Conservation (phyloP, 1,284 basidiomycete species). For the Cerioporus squamosus region DNA sequence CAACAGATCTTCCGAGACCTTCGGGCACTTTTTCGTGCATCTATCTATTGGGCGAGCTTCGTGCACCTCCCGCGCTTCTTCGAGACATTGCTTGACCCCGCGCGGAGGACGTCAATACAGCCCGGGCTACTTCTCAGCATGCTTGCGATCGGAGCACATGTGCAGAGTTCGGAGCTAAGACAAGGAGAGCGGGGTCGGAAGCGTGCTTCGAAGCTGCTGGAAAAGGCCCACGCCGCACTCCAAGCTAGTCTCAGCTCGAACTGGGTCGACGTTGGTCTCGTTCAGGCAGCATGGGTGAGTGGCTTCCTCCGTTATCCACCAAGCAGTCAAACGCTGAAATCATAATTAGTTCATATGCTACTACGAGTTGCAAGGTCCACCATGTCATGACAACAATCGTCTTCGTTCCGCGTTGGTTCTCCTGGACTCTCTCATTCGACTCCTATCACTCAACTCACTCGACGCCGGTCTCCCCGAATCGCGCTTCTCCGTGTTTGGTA, state of each 20-base stretch:
- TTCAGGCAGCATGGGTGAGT: slow-evolving; percentile 73
- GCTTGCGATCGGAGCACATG: slow-evolving; percentile 66
- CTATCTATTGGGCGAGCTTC: slow-evolving; percentile 74
- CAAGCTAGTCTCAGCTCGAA: slow-evolving; percentile 70
- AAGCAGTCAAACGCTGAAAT: no score
- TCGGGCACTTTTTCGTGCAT: slow-evolving; percentile 61
- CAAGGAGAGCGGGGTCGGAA: slow-evolving; percentile 45
- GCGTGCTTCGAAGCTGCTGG: slow-evolving; percentile 59
- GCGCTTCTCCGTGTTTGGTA: background rate
- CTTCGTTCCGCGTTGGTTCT: slow-evolving; percentile 57
- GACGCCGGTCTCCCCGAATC: background rate
- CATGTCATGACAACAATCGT: slow-evolving; percentile 53
- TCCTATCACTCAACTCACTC: slow-evolving; percentile 51
- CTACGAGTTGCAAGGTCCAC: slow-evolving; percentile 74
- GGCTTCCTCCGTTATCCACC: no score
- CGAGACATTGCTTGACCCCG: slow-evolving; percentile 55
- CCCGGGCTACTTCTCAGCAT: slow-evolving; percentile 66
- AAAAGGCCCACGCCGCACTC: slow-evolving; percentile 67
- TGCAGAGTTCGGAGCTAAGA: slow-evolving; percentile 67
- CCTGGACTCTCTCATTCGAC: slow-evolving; percentile 67
- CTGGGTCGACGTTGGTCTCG: slow-evolving; percentile 72
- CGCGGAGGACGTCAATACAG: slow-evolving; percentile 57
- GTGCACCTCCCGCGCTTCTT: slow-evolving; percentile 72
- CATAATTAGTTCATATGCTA: slow-evolving; percentile 55
- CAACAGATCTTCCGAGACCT: slow-evolving; percentile 57